Percentiles rank a stretch among this genome's conserved stretches.
These are phyloP conservation scores for Coemansia sp. DNA, from an alignment of 192 early-diverging fungal species.

Conservation along the genomic window DNA sequence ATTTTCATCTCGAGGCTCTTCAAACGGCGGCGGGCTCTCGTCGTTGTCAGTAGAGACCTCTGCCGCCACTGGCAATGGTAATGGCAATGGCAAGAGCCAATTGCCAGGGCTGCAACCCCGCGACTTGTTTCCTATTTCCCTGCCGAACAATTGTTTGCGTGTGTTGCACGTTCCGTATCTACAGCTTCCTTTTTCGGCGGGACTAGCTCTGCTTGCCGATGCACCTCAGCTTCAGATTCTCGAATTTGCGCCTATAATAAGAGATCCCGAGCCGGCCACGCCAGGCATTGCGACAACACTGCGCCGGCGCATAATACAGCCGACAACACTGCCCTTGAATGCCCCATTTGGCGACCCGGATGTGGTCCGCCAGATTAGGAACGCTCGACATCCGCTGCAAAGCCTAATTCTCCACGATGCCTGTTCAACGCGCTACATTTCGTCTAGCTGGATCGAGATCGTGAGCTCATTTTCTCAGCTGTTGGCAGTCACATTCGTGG, in stretches of 20 bases:
- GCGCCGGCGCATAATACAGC: slow-evolving; percentile 32
- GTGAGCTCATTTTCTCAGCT: slow-evolving; percentile 40
- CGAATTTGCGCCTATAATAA: slow-evolving; percentile 36
- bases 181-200: slow-evolving; percentile 37
- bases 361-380: slow-evolving; percentile 32
- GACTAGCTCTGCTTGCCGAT: slow-evolving; percentile 32
- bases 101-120: slow-evolving; percentile 27
- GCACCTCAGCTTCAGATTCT: slow-evolving; percentile 41
- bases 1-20: slow-evolving; percentile 9
- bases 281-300: slow-evolving; percentile 32
- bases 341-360: slow-evolving; percentile 45
- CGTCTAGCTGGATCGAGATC: slow-evolving; percentile 49
- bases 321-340: slow-evolving; percentile 22
- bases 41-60: neutral
- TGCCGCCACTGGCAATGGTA: neutral
- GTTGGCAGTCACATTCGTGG: slow-evolving; percentile 37
- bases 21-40: neutral
- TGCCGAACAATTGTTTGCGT: slow-evolving; percentile 25
- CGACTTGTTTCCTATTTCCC: slow-evolving; percentile 32
- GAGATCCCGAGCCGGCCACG: slow-evolving; percentile 16
- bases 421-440: slow-evolving; percentile 44
- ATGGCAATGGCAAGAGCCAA: slow-evolving; percentile 5
- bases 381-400: slow-evolving; percentile 40
- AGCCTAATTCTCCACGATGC: slow-evolving; percentile 46
- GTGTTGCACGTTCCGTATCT: slow-evolving; percentile 45